Evolutionary conservation across 1,284 basidiomycete genomes (phyloP).

Genomic region (Apiotrichum veenhuisii): DNA sequence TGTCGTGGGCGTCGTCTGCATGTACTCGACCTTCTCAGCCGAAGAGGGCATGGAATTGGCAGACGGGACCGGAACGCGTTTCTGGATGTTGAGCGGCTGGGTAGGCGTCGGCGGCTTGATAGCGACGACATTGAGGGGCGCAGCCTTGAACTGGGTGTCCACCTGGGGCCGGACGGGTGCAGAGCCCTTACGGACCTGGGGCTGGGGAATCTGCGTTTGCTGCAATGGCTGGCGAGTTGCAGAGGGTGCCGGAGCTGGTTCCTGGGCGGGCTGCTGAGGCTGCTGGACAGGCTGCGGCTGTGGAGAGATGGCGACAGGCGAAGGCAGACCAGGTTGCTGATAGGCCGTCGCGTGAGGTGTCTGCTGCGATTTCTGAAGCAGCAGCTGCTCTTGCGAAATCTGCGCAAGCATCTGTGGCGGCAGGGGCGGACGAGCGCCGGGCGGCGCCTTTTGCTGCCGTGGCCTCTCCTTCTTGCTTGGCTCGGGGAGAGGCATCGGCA

Average conservation of each 20-base stretch:
- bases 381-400: neutral
- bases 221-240: neutral
- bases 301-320: too few species aligned
- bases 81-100: conserved; percentile 6
- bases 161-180: too few species aligned
- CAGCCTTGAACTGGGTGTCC: neutral
- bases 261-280: neutral
- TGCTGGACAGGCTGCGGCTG: neutral
- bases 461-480: too few species aligned
- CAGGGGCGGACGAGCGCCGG: neutral
- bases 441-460: too few species aligned
- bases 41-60: neutral
- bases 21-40: neutral
- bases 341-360: neutral
- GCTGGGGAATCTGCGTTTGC: neutral
- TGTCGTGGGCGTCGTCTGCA: neutral
- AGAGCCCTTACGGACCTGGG: neutral
- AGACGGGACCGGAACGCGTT: neutral
- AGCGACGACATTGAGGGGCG: neutral
- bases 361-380: neutral
- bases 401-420: neutral
- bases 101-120: neutral
- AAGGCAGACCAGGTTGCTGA: neutral
- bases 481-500: neutral
- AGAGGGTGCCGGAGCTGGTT: neutral